These are phyloP conservation scores for Coemansia erecta DNA, from an alignment of 192 early-diverging fungal genomes.

Conservation along the genomic window DNA sequence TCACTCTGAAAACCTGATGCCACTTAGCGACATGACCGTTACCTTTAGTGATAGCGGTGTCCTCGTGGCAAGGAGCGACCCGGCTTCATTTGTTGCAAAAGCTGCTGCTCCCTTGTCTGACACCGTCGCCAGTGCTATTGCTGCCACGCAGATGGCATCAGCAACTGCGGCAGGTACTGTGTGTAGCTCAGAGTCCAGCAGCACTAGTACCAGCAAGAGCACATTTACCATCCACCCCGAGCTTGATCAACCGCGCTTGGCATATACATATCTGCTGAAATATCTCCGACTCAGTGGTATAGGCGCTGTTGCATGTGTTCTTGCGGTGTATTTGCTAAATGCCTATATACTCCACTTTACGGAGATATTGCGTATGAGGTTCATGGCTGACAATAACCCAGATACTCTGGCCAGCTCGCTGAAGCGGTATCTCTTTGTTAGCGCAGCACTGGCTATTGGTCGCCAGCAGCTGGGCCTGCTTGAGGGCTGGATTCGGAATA, in stretches of 20 bases:
- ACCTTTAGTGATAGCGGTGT: constrained; percentile 6
- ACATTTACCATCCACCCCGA: not conserved
- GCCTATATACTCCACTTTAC: constrained; percentile 8
- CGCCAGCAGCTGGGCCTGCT: not conserved
- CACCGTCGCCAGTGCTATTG: constrained; percentile 58
- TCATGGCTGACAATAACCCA: constrained; percentile 24
- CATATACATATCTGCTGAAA: constrained; percentile 4
- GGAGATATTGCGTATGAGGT: constrained; percentile 8
- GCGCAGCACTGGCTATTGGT: constrained; percentile 6
- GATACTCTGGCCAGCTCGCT: constrained; percentile 17
- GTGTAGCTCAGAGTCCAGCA: not conserved
- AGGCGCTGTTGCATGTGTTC: constrained; percentile 8
- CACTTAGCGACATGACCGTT: constrained; percentile 22
- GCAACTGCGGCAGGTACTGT: constrained; percentile 9
- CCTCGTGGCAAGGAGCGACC: constrained; percentile 1
- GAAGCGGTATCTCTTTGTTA: constrained; percentile 15
- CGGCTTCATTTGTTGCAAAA: constrained; percentile 33
- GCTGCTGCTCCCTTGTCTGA: constrained; percentile 41
- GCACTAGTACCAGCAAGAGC: not conserved
- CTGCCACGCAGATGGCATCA: no score
- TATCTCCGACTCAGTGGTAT: constrained; percentile 13
- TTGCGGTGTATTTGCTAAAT: constrained; percentile 1
- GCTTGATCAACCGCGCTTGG: not conserved
- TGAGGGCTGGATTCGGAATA: not conserved
- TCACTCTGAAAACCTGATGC: constrained; percentile 35